A percentile compares a stretch with the other conserved stretches of the same genome.
These are phyloP conservation scores for Pseudocercospora cruenta DNA, from an alignment of 2,329 filamentous ascomycete genomes.

Conservation along the genomic window DNA sequence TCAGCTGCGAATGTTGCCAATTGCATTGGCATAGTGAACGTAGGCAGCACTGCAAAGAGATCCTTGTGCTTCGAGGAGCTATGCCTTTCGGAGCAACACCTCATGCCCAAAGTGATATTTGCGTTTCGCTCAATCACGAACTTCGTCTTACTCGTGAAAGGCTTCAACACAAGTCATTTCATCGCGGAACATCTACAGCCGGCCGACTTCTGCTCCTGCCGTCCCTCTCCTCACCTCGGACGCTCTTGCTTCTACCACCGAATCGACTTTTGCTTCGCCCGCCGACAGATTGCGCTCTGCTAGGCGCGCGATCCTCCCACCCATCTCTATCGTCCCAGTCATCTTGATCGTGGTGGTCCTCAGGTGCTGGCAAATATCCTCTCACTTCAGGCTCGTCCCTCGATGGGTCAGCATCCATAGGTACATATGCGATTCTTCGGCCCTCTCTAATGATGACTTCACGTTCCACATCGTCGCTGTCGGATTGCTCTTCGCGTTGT, in stretches of 20 bases:
- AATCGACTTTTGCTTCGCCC: conserved; percentile 17
- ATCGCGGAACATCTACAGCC: conserved; percentile 9
- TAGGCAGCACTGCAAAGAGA: neutral
- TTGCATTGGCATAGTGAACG: neutral
- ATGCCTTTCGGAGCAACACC: too few species aligned
- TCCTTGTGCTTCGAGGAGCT: too few species aligned
- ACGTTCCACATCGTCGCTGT: conserved; percentile 13
- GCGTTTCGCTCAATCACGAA: too few species aligned
- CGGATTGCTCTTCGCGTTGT: conserved; percentile 35
- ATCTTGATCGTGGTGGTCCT: conserved; percentile 10
- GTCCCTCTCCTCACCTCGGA: conserved; percentile 6
- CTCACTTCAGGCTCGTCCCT: conserved; percentile 12
- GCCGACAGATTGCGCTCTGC: conserved; percentile 14
- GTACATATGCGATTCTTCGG: conserved; percentile 14
- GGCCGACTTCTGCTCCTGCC: conserved; percentile 20
- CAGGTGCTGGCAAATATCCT: conserved; percentile 11
- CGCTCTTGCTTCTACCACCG: conserved; percentile 15
- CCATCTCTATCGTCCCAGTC: conserved; percentile 15
- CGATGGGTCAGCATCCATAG: conserved; percentile 6
- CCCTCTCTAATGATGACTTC: conserved; percentile 20
- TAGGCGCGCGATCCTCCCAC: neutral
- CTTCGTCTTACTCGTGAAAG: too few species aligned
- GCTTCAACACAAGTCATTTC: neutral
- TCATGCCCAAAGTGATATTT: too few species aligned
- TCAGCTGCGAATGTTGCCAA: neutral